Evolutionary conservation across 805 yeast species (phyloP).

Genomic region (Isabelozyma heimii): DNA sequence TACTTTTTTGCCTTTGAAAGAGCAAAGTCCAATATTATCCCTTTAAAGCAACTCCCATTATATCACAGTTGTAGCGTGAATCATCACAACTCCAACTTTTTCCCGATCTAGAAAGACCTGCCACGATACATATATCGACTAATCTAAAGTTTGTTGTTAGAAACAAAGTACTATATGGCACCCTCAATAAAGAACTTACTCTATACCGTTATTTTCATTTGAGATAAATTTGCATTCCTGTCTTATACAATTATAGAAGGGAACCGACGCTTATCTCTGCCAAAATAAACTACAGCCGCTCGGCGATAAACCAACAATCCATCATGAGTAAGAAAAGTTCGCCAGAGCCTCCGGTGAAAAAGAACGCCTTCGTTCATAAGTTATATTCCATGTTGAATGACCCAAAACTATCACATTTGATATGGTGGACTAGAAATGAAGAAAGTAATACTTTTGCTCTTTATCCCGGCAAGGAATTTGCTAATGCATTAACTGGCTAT

Average conservation of each 20-base stretch:
- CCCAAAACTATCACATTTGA: conserved; percentile 29
- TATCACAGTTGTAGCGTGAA: no score
- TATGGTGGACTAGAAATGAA: conserved; percentile 46
- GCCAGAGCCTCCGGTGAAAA: conserved; percentile 35
- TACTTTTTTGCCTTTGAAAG: no score
- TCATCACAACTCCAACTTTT: no score
- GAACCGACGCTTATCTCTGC: not conserved
- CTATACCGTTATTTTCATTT: not conserved
- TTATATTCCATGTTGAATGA: conserved; percentile 39
- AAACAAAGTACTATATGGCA: not conserved
- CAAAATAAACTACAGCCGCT: not conserved
- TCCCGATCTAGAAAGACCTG: no score
- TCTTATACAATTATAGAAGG: not conserved
- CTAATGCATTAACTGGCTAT: conserved; percentile 60
- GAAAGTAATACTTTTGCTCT: conserved; percentile 58
- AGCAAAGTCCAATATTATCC: no score
- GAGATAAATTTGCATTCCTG: not conserved
- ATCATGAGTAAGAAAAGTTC: conserved; percentile 21
- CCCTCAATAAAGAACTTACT: not conserved
- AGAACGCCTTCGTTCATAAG: conserved; percentile 58
- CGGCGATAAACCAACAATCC: not conserved
- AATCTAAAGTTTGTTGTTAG: no score
- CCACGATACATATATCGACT: no score
- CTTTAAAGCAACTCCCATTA: no score
- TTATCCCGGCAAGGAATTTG: conserved; percentile 63